These are phyloP conservation scores for Evernia prunastri DNA, from an alignment of 495 filamentous ascomycete genomes.

Conservation along the genomic window DNA sequence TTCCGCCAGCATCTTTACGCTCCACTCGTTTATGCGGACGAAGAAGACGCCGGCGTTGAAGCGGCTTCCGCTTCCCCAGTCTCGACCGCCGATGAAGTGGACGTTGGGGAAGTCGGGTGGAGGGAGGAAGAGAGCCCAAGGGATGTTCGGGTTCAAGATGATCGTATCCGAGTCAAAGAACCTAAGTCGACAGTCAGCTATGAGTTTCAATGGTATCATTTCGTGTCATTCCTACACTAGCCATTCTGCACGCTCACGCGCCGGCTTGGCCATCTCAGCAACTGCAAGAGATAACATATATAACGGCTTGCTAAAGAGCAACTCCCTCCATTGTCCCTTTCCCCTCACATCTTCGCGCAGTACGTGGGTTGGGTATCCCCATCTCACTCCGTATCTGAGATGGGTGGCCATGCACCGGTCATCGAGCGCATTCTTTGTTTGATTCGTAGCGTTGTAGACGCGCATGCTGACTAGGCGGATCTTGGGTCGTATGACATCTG, in stretches of 20 bases:
- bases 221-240: not conserved
- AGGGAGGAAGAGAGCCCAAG: slow-evolving; percentile 37
- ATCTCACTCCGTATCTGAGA: not conserved
- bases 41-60: slow-evolving; percentile 36
- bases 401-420: not conserved
- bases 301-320: not conserved
- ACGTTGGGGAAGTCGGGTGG: slow-evolving; percentile 25
- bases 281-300: not conserved
- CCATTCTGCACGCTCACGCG: not conserved
- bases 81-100: slow-evolving; percentile 19
- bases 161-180: slow-evolving; percentile 31
- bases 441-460: not conserved
- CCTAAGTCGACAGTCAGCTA: not conserved
- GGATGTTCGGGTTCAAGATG: slow-evolving; percentile 29
- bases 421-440: not conserved
- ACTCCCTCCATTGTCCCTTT: not conserved
- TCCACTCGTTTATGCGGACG: slow-evolving; percentile 37
- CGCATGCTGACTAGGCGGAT: slow-evolving; percentile 3
- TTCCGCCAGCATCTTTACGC: slow-evolving; percentile 33
- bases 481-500: not conserved
- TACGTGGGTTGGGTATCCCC: slow-evolving; percentile 2
- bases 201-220: not conserved
- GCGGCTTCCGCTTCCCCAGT: slow-evolving; percentile 29
- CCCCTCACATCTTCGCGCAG: not conserved
- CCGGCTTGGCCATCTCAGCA: not conserved